Percentiles rank a stretch among this genome's conserved stretches.
These are phyloP conservation scores for Fermentozyma sake DNA, from an alignment of 1,139 yeast genomes.

Conservation along the genomic window DNA sequence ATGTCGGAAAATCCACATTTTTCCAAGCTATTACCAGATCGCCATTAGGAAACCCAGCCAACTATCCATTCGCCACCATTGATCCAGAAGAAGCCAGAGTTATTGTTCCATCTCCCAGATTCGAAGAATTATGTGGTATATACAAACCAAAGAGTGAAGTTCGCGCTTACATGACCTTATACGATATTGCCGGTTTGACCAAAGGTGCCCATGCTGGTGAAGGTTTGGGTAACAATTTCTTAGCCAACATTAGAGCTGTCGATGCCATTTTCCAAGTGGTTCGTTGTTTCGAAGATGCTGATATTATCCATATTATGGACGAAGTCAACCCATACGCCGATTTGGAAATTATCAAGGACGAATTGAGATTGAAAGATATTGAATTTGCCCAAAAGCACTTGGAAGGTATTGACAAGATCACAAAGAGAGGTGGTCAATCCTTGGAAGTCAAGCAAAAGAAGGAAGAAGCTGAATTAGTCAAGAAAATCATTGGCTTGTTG, in stretches of 20 bases:
- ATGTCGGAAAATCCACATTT: constrained; percentile 92
- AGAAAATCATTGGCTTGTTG: constrained; percentile 68
- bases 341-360: constrained; percentile 86
- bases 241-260: constrained; percentile 95
- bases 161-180: constrained; percentile 90
- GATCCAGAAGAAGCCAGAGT: constrained; percentile 99
- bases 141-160: constrained; percentile 84
- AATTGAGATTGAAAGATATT: constrained; percentile 92
- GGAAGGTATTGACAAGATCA: constrained; percentile 81
- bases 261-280: constrained; percentile 98
- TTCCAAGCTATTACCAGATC: constrained; percentile 86
- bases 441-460: constrained; percentile 91
- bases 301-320: constrained; percentile 95
- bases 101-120: constrained; percentile 89
- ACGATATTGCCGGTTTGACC: constrained; percentile 97
- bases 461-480: constrained; percentile 83
- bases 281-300: constrained; percentile 97
- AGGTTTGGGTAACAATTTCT: constrained; percentile 96
- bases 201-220: constrained; percentile 98
- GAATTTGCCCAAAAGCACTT: constrained; percentile 90
- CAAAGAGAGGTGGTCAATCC: constrained; percentile 93
- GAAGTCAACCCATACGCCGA: constrained; percentile 96
- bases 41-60: constrained; percentile 96
- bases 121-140: constrained; percentile 66
- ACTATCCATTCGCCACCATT: constrained; percentile 97